Evolutionary conservation across 805 yeast species (phyloP), one percentile per base, ranked within the genome.

Genomic region (Clavispora santaluciae): DNA sequence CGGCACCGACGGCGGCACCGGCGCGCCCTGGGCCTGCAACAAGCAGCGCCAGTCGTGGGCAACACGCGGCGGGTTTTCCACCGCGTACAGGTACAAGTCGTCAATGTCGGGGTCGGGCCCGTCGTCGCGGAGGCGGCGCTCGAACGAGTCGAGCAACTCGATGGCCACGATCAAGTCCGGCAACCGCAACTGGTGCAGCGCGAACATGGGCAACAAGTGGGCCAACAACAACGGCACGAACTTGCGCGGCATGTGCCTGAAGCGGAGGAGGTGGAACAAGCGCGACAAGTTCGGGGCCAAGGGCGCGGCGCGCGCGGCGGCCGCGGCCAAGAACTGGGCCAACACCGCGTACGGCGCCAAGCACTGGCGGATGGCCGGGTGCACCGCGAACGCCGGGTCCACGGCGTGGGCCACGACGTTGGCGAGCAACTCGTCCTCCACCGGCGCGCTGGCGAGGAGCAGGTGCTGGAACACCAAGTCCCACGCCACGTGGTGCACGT

Each of bases 281-380:
- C 63, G 63, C 20, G 83, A 55, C 11, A 79, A 56, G 29, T 63
- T 59, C 11, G 51, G 49, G 21, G 42, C 34, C 13, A 44, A 40
- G 12, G 20, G 26, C 3, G 34, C 40, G 12, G 16, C 34, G 11
- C 11, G 10, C 11, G 7, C 20, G 15, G 24, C 36, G 9, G 18
- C 36, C 22, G 16, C 26, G 29, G 61, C 60, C 55, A 73, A 72
- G 50, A 75, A 79, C 44, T 73, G 73, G 43, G 68, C 67, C 18
- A 85, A 63, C 0, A 82, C 76, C 2, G 83, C 88, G 55, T 83
- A 80, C 35, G 93, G 93, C 5, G 91, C 64, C 38, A 85, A 57
- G 20, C 84, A 74, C 57, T 84, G 90, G 48, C 80, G 74, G 52
- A 85, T 69, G 1, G 79, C 68, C 12, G 86, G 79, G 30, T 79